Evolutionary conservation across 768 basidiomycete species (phyloP).

Genomic region (Galerina marginata): DNA sequence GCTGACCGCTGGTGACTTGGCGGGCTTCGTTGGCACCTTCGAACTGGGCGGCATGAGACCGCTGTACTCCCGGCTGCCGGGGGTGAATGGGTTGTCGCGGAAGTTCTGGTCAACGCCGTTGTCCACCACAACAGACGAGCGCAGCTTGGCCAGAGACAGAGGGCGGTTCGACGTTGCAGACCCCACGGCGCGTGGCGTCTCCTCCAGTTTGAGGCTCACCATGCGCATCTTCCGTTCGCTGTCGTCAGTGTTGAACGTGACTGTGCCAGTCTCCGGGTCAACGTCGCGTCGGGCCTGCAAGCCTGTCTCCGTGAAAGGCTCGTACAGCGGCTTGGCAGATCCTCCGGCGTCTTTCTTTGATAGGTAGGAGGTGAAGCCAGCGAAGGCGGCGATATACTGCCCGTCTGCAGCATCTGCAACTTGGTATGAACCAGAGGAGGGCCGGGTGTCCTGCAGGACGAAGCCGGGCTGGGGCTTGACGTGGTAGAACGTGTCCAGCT

Average conservation of each 20-base stretch:
- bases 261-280: conserved; percentile 2
- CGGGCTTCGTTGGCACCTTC: background rate
- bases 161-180: conserved; percentile 28
- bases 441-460: conserved; percentile 42
- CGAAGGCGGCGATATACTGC: conserved; percentile 44
- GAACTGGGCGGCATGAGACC: background rate
- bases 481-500: conserved; percentile 58
- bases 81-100: conserved; percentile 48
- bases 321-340: conserved; percentile 29
- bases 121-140: conserved; percentile 48
- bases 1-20: too few relatives aligned
- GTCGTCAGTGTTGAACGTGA: conserved; percentile 22
- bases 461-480: conserved; percentile 64
- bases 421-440: conserved; percentile 1
- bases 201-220: conserved; percentile 30
- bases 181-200: conserved; percentile 54
- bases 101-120: conserved; percentile 29
- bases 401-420: background rate
- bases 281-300: conserved; percentile 22
- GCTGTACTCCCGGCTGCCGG: conserved; percentile 54
- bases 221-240: conserved; percentile 35
- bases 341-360: conserved; percentile 12
- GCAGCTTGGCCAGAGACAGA: conserved; percentile 43
- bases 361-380: conserved; percentile 44
- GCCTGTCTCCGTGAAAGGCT: conserved; percentile 35